Percentiles rank a stretch among this genome's conserved stretches.
Evolutionary conservation across 2,329 filamentous ascomycete genomes (phyloP).

Genomic region (Achaetomium macrosporum): DNA sequence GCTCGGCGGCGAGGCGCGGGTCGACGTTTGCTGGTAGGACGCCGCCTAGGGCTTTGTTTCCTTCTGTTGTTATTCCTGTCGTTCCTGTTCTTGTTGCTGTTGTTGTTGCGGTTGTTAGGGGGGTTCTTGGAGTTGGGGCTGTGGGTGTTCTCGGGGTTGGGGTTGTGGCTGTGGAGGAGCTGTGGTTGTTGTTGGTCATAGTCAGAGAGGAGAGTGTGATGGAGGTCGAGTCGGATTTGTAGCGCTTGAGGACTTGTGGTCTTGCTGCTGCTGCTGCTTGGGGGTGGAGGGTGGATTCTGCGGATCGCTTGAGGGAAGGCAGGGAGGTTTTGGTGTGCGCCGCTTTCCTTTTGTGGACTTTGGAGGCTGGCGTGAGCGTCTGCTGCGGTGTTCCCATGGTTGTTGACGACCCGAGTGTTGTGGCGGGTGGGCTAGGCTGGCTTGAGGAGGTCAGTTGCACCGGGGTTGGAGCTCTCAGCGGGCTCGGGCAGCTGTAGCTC

Average conservation of each 20-base stretch:
- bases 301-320: neutral
- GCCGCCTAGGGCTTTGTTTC: slow-evolving; percentile 6
- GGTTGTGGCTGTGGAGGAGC: neutral
- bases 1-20: slow-evolving; percentile 18
- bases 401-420: neutral
- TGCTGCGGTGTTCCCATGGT: too few relatives aligned
- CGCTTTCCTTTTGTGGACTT: neutral
- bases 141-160: neutral
- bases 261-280: neutral
- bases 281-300: neutral
- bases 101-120: neutral
- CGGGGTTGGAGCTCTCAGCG: neutral
- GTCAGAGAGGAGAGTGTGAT: neutral
- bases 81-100: neutral
- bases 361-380: too few relatives aligned
- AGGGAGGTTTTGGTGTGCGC: too few relatives aligned
- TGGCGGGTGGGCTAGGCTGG: neutral
- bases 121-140: neutral
- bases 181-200: neutral
- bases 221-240: neutral
- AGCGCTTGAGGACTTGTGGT: neutral
- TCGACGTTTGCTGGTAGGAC: slow-evolving; percentile 16
- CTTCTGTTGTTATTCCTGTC: neutral
- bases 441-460: neutral
- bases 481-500: neutral